phyloP scores from a whole-genome alignment of 805 yeast genomes.

The Barnettozyma pratensis region DNA sequence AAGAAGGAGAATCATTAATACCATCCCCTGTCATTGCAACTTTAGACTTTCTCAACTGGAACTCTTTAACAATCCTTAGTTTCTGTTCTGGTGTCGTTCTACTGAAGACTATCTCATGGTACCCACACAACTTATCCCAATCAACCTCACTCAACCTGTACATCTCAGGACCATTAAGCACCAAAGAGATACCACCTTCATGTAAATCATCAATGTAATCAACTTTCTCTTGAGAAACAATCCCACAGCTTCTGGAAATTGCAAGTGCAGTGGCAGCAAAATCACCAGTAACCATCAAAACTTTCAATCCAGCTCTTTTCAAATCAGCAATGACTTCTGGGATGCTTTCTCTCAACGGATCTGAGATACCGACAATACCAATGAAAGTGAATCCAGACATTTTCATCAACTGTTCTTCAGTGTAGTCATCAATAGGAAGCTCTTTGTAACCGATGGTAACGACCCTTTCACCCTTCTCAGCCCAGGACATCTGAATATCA shows the following conservation, averaged over 20 bases:
- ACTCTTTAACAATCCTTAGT: slow-evolving; percentile 41
- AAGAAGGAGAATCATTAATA: slow-evolving; percentile 84
- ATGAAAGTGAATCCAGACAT: slow-evolving; percentile 24
- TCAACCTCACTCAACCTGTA: slow-evolving; percentile 31
- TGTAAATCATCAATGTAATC: slow-evolving; percentile 17
- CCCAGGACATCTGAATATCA: slow-evolving; percentile 30
- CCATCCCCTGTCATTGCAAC: slow-evolving; percentile 96
- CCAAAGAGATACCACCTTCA: slow-evolving; percentile 25
- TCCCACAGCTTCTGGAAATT: slow-evolving; percentile 41
- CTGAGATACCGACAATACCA: slow-evolving; percentile 39
- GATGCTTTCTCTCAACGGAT: slow-evolving; percentile 37
- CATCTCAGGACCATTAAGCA: slow-evolving; percentile 31
- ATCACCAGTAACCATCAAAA: slow-evolving; percentile 48
- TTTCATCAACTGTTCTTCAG: slow-evolving; percentile 9
- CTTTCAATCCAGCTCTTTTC: slow-evolving; percentile 36
- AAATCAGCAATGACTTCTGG: slow-evolving; percentile 29
- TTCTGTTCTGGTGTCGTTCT: slow-evolving; percentile 45
- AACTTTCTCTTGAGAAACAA: slow-evolving; percentile 18
- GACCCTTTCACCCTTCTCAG: slow-evolving; percentile 36
- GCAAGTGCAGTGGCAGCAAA: slow-evolving; percentile 46
- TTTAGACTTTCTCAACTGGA: slow-evolving; percentile 61
- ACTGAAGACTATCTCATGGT: slow-evolving; percentile 35
- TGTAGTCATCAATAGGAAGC: slow-evolving; percentile 12
- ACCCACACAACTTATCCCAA: slow-evolving; percentile 36
- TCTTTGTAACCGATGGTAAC: slow-evolving; percentile 32